phyloP scores from a whole-genome alignment of 257 asterid species.

The Parsonsia alboflavescens region DNA sequence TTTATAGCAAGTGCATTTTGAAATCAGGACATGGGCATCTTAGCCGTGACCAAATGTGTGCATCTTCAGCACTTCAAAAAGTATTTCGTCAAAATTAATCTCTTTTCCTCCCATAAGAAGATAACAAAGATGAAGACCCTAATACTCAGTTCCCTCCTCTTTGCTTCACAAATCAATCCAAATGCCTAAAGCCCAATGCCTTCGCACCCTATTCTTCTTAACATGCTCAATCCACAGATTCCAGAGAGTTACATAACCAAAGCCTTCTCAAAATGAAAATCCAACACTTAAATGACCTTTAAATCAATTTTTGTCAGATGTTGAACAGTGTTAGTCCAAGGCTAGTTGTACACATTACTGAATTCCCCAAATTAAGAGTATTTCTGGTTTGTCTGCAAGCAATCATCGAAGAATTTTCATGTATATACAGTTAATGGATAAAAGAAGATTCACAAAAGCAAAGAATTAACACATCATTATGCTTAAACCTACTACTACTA shows the following conservation, averaged over 20 bases:
- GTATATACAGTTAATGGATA: not conserved
- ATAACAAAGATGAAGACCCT: not conserved
- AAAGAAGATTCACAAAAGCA: not conserved
- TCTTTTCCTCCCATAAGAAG: not conserved
- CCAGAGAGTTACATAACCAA: too few species aligned
- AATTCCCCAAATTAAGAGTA: not conserved
- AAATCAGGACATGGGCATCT: too few species aligned
- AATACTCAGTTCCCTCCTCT: not conserved
- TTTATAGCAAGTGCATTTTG: too few species aligned
- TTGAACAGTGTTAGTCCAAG: not conserved
- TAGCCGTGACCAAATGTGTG: not conserved
- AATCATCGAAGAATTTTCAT: too few species aligned
- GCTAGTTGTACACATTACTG: not conserved
- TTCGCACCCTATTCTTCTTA: not conserved
- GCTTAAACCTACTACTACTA: not conserved
- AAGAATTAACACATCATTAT: not conserved
- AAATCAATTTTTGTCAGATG: not conserved
- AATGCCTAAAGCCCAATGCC: not conserved
- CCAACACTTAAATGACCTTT: not conserved
- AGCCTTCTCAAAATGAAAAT: not conserved
- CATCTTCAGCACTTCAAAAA: not conserved
- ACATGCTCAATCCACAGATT: not conserved
- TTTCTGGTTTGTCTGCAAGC: not conserved
- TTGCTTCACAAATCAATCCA: not conserved
- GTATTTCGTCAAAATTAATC: not conserved